A percentile compares a stretch with the other conserved stretches of the same genome.
Conservation (phyloP, 768 basidiomycete genomes). For the Clitopilus hobsonii region DNA sequence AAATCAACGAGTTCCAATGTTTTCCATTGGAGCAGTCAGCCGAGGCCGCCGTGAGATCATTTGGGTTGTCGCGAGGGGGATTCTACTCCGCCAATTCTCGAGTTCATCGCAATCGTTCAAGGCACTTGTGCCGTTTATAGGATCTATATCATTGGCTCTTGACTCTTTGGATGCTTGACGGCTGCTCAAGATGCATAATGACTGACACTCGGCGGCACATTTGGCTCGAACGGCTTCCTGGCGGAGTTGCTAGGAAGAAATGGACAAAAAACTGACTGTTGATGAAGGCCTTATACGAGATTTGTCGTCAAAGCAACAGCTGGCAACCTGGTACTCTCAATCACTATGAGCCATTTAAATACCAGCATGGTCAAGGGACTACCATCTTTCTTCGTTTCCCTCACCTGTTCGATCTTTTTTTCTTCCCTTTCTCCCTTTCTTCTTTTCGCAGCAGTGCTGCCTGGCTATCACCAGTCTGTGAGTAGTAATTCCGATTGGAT, state of each 20-base stretch:
- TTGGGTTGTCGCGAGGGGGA: not conserved
- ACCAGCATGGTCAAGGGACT: not conserved
- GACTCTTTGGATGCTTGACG: not conserved
- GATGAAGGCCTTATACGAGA: not conserved
- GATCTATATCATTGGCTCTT: not conserved
- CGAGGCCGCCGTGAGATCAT: not conserved
- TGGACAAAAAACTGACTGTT: not conserved
- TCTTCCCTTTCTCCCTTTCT: constrained; percentile 19
- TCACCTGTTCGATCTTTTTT: constrained; percentile 14
- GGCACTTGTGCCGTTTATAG: not conserved
- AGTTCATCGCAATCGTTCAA: not conserved
- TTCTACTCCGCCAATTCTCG: not conserved
- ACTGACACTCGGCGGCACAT: not conserved
- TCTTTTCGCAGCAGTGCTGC: constrained; percentile 54
- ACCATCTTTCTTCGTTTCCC: not conserved
- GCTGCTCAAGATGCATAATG: not conserved
- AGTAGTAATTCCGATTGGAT: constrained; percentile 5
- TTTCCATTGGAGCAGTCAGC: not conserved
- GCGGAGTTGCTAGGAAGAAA: not conserved
- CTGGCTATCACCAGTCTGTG: constrained; percentile 23
- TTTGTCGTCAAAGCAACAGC: not conserved
- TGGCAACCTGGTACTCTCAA: not conserved
- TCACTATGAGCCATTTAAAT: constrained; percentile 1
- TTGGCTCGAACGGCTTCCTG: not conserved
- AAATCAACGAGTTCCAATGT: not conserved